A percentile compares a stretch with the other conserved stretches of the same genome.
phyloP scores from a whole-genome alignment of 257 asterid species.

The Fraxinus americana region DNA sequence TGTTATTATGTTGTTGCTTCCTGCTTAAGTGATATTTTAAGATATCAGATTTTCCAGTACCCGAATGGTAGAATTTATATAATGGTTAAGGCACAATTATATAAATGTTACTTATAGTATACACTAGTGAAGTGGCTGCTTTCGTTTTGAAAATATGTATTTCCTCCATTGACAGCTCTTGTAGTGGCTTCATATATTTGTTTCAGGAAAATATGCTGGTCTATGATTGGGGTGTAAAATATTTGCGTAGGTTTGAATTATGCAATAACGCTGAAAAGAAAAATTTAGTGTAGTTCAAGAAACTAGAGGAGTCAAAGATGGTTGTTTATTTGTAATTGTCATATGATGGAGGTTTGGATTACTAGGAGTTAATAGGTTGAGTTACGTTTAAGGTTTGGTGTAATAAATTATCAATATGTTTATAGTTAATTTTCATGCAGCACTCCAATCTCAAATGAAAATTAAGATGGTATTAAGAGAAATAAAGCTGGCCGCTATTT shows the following conservation, averaged over 20 bases:
- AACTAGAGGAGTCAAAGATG: not conserved
- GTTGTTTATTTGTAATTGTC: not conserved
- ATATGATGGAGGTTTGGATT: not conserved
- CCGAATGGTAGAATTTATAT: not conserved
- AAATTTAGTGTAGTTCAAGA: not conserved
- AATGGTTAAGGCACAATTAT: not conserved
- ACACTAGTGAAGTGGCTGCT: not conserved
- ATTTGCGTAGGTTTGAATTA: not conserved
- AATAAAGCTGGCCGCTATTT: not conserved
- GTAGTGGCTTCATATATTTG: not conserved
- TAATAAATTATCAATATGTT: not conserved
- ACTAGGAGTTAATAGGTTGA: not conserved
- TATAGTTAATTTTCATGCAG: not conserved
- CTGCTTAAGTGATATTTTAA: not conserved
- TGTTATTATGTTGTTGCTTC: not conserved
- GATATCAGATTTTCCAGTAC: not conserved
- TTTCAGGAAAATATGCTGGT: not conserved
- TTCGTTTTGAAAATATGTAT: not conserved
- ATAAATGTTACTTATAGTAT: not conserved
- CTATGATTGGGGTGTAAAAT: not conserved
- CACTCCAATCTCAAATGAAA: not conserved
- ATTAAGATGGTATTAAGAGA: not conserved
- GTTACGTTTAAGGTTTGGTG: not conserved
- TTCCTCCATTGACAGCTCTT: not conserved
- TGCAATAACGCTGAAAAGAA: not conserved